Evolutionary conservation across 371 early-diverging fungal species (phyloP), one percentile per base, ranked within the genome.

Genomic region (Haplosporangium sp.): DNA sequence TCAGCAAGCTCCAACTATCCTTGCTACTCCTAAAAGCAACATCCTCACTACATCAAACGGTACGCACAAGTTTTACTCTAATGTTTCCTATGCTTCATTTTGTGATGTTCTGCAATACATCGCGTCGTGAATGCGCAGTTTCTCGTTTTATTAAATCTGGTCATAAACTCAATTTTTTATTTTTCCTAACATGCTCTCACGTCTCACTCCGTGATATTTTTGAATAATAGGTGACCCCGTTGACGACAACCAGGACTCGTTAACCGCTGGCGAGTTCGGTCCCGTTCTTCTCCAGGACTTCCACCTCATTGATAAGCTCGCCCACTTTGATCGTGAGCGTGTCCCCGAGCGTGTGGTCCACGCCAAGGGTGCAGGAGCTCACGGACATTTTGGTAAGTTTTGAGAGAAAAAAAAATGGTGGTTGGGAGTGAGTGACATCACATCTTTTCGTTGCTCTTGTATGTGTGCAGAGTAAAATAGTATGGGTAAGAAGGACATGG

Each of bases 311-410:
- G 94, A 94, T 76, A 94, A 94, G 83, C 85, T 94, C n/a, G 84
- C 92, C 65, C 94, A 93, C 85, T 94, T 94, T 87, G 94, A 94
- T 85, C 91, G 92, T 67, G 95, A 95, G 83, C 90, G 95, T 67
- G 90, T 92, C 63, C 94, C 94, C 37, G 94, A 94, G 72, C 91
- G 94, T 72, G 95, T 94, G 62, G 94, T 94, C 62, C 94, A 95
- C 71, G 95, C 95, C 84, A 92, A 92, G 75, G 94, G 94, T 42
- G 92, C 92, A 67, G 94, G 93, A 65, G 94, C 94, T 60, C 93
- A 93, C 76, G 95, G 95, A 59, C 86, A 89, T 83, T 94, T 95
- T 84, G 91, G 90, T 89, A 84, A 73, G 65, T 45, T 44, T 10
- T 52, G 9, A 38, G 60, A n/a, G 37, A 6, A 9, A 6, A 27